Base-by-base conservation (phyloP, 2,329 filamentous ascomycete genomes). In the Sclerotinia borealis region DNA sequence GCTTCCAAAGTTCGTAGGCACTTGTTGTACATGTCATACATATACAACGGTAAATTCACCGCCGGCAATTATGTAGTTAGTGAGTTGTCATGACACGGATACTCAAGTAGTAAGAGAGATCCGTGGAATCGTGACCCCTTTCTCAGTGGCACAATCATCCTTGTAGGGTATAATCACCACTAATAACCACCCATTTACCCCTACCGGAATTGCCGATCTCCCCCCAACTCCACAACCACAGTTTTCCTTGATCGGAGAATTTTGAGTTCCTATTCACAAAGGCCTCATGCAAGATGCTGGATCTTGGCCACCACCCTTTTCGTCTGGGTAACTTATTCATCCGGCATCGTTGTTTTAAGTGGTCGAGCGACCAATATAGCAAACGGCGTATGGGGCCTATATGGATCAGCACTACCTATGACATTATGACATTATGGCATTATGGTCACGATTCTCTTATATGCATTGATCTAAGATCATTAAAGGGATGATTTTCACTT, bases 271-370 rank as follows among this genome's bases (percentile, higher is more conserved):
- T 7, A 31, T 41, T 22, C 39, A n/a, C 27, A 34, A 45, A 43
- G 22, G 13, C 54, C 39, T 56, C 39, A 56, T 56, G 52, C 52
- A 43, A 56, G 52, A 56, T 45, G 27, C 31, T 56, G 52, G 52
- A 34, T 56, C 27, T 43, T 56, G 52, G 37, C 59, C 37, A 41
- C 27, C 64, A 25, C 52, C 56, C 27, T 51, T 25, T 13, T 25
- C 49, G n/a, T 31, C 39, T 10, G 19, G 39, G 19, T 56, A 17
- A 31, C 39, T 41, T 31, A 25, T 56, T 56, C 39, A 56, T 45
- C 54, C 54, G 29, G 27, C 39, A 45, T 45, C 8, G 27, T 45
- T 56, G 54, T 45, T 56, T 56, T 39, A 27, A 45, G 29, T 56
- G 51, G 25, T 39, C 37, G 11, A 43, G 37, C 37, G 22, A 43